Base-by-base conservation (phyloP, 1,284 basidiomycete genomes). In the Marasmius fiardii region DNA sequence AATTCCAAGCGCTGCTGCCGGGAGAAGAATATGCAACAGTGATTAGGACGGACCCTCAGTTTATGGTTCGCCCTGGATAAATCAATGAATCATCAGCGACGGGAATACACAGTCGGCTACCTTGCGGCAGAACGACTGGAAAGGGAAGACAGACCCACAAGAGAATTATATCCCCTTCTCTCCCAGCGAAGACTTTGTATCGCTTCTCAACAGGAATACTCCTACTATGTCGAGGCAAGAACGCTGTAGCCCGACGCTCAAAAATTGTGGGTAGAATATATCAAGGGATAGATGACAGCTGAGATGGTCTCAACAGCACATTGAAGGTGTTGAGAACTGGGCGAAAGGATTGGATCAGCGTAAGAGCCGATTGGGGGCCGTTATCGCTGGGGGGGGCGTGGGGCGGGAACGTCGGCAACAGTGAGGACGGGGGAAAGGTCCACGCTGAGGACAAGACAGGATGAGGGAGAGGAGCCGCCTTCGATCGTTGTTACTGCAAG, bases 71-170 rank as follows among this genome's bases (percentile, higher is more conserved):
- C 31, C 28, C 41, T 52, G 37, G 37, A 21, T 21, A 52, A 39
- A 52, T 43, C 37, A 53, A 45, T 51, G 44, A 28, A 35, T 43
- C 34, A 47, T 57, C 51, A 53, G 51, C 35, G 18, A 47, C 35
- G 21, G 48, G 35, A 50, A 20, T 35, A 45, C 23, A 33, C 48
- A 26, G 18, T 43, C 47, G 50, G 51, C 55, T 26, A 45, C 53
- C 53, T 48, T 43, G 28, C 48, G 52, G 35, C 47, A 60, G 59
- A 51, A 34, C 37, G 53, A 60, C 59, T 24, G 54, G 59, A 60
- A 60, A 60, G 59, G 59, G 43, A 60, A 60, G 41, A 54, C 21
- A 16, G 51, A 24, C 47, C 56, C 53, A 57, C 26, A 21, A 26
- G 41, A 37, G 21, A 50, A 20, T 37, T 16, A 53, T 52, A 14